Base-by-base conservation (phyloP, 2,329 filamentous ascomycete species). In the Xylogone sp. region DNA sequence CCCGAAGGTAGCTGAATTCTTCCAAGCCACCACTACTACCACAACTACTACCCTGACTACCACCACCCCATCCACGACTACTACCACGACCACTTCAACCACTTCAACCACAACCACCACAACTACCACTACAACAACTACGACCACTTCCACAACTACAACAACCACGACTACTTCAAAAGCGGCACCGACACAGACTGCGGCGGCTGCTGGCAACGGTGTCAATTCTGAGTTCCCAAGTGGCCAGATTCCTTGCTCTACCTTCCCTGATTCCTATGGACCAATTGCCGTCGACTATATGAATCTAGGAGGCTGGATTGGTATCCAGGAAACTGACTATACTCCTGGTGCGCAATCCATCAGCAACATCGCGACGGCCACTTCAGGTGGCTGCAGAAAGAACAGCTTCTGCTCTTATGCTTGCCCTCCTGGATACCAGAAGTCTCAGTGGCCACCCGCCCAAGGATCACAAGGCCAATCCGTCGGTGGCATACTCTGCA, bases 371-470 rank as follows among this genome's bases (percentile, higher is more conserved):
- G 75, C 81, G 48, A 84, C 84, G 42, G 83, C 79, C 21, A 70
- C 84, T 45, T 73, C 73, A 18, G 87, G 86, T 16, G 70, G 70
- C 54, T 93, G 90, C 73, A 68, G 63, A 8, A 62, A 75, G 9
- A 85, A 83, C 46, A 72, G 76, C 53, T 91, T 92, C 78, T 97
- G 93, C 78, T 96, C 92, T 2, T 97, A 97, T 65, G 85, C 90
- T 51, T 99, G 94, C 76, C 88, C 90, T n/a, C 73, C 84, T 22
- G 93, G 93, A 44, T 96, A 94, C 71, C 84, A 94, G 70, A 97
- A 97, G 81, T 81, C 87, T 2, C 93, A 97, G 68, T 97, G 91
- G 87, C 90, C 94, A 45, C 61, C 66, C 1, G 76, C 79, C 29
- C 94, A 97, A 75, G 94, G 93, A 51, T 65, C 76, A 34, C 90